Conservation (phyloP, 148 eudicot species). For the Vaccinium myrtillus region DNA sequence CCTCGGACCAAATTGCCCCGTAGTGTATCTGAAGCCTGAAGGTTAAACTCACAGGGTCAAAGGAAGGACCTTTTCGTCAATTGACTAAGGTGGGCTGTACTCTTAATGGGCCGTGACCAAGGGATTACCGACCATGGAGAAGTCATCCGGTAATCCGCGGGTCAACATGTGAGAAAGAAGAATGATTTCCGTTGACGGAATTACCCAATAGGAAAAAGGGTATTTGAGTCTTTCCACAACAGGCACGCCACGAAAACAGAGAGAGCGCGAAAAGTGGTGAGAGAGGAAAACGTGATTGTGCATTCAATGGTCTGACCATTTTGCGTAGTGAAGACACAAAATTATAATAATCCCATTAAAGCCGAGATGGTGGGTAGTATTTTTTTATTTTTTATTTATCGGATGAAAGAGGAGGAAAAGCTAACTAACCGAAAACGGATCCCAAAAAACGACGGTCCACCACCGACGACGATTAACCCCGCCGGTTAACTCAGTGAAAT, state of each 20-base stretch:
- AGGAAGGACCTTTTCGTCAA: slow-evolving; percentile 5
- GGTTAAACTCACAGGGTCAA: background rate
- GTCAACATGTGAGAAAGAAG: background rate
- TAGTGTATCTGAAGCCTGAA: background rate
- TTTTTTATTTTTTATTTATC: background rate
- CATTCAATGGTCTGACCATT: slow-evolving; percentile 27
- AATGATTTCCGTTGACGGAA: background rate
- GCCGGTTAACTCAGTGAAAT: slow-evolving; percentile 1
- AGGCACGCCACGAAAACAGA: slow-evolving; percentile 6
- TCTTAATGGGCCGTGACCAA: background rate
- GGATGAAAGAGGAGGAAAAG: background rate
- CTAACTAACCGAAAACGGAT: background rate
- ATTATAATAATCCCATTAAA: slow-evolving; percentile 1
- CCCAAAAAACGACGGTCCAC: background rate
- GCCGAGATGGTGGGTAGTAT: background rate
- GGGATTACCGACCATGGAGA: background rate
- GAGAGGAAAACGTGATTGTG: slow-evolving; percentile 26
- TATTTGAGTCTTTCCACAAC: background rate
- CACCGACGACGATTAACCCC: slow-evolving; percentile 14
- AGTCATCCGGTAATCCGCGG: background rate
- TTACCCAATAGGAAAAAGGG: background rate
- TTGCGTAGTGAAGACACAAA: slow-evolving; percentile 25
- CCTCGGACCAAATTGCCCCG: background rate
- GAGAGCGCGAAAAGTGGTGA: slow-evolving; percentile 5
- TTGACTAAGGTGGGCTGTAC: background rate